These are phyloP conservation scores for Xylariaceae sp. DNA, from an alignment of 2,329 filamentous ascomycete genomes.

Conservation along the genomic window DNA sequence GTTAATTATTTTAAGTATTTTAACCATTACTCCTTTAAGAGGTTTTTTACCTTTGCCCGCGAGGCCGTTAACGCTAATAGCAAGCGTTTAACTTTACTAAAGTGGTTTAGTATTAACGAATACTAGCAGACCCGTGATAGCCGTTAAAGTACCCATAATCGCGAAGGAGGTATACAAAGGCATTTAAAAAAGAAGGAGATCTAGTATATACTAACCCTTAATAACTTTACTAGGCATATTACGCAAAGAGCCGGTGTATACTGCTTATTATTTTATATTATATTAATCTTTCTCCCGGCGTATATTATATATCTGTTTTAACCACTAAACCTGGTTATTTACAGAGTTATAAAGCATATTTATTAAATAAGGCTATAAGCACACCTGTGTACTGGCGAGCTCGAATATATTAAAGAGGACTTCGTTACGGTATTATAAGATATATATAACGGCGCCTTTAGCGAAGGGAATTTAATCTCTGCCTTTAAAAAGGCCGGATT, in stretches of 20 bases:
- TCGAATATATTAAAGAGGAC: no score
- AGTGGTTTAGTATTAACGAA: neutral
- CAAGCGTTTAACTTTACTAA: no score
- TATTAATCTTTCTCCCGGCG: neutral
- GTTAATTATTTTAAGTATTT: no score
- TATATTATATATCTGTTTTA: neutral
- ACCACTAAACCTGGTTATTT: neutral
- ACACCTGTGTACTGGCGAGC: no score
- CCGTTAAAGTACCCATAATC: neutral
- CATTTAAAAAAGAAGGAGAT: neutral
- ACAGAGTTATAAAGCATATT: neutral
- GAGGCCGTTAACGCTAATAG: no score
- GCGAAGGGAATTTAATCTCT: neutral
- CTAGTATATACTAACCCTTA: neutral
- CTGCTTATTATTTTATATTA: neutral
- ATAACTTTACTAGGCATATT: neutral
- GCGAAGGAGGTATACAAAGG: neutral
- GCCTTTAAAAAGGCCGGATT: neutral
- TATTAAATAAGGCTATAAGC: no score
- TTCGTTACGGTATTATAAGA: neutral
- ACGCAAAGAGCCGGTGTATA: neutral
- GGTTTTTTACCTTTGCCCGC: neutral
- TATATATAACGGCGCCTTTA: neutral
- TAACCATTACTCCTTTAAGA: neutral
- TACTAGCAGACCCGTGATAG: neutral